Conservation (phyloP, 2,329 filamentous ascomycete genomes). For the Aspergillus bombycis region DNA sequence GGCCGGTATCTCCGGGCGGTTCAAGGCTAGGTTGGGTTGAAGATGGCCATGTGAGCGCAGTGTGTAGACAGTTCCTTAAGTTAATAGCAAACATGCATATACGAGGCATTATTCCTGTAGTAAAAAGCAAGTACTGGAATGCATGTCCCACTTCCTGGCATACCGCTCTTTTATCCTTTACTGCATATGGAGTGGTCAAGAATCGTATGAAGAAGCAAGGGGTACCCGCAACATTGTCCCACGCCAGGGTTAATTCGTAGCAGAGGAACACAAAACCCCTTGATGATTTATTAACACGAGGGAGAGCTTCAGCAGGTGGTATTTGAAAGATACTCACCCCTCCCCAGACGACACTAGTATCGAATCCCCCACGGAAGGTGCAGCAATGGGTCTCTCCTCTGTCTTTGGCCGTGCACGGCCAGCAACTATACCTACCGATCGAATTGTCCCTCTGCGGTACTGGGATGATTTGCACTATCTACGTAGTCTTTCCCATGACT, state of each 20-base stretch:
- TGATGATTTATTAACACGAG: too few species aligned
- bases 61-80: too few species aligned
- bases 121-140: not conserved
- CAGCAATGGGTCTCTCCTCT: slow-evolving; percentile 3
- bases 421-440: slow-evolving; percentile 14
- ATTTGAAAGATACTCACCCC: not conserved
- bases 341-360: not conserved
- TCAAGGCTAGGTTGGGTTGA: not conserved
- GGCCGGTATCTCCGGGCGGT: slow-evolving; percentile 18
- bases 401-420: slow-evolving; percentile 1
- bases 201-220: not conserved
- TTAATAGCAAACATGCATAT: not conserved
- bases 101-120: not conserved
- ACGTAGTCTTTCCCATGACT: slow-evolving; percentile 8
- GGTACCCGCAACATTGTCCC: too few species aligned
- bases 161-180: not conserved
- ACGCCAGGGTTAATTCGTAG: not conserved
- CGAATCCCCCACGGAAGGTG: not conserved
- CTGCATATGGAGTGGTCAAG: not conserved
- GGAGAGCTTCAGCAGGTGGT: not conserved
- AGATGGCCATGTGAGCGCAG: not conserved
- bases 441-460: slow-evolving; percentile 15
- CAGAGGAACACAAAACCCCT: too few species aligned
- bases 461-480: slow-evolving; percentile 20
- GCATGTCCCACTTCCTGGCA: not conserved